Percentiles rank a stretch among this genome's conserved stretches.
phyloP scores from a whole-genome alignment of 345 rosid species.

The Streptanthus diversifolius region DNA sequence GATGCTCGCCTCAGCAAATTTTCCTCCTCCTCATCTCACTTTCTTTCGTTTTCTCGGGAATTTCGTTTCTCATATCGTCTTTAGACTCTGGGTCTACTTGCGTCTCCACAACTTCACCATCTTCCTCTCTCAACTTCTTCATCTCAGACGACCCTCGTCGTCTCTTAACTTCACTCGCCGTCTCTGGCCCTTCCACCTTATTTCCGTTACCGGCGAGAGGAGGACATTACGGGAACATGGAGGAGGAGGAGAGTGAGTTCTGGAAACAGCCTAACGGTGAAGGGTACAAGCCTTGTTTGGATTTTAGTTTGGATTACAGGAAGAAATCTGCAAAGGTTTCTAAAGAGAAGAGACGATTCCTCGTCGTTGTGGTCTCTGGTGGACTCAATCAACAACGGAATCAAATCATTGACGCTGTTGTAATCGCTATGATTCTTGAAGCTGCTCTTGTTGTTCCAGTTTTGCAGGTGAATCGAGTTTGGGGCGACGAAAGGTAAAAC shows the following conservation, averaged over 20 bases:
- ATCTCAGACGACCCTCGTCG: slow-evolving; percentile 29
- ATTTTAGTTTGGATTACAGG: slow-evolving; percentile 47
- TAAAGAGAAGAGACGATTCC: slow-evolving; percentile 57
- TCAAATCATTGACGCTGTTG: slow-evolving; percentile 74
- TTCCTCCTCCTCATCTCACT: slow-evolving; percentile 43
- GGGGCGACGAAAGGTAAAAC: slow-evolving; percentile 70
- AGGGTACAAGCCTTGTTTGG: slow-evolving; percentile 71
- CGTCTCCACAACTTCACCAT: slow-evolving; percentile 41
- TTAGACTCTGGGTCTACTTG: slow-evolving; percentile 22
- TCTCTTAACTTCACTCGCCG: slow-evolving; percentile 43
- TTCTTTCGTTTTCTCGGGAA: slow-evolving; percentile 47
- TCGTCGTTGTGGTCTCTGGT: slow-evolving; percentile 66
- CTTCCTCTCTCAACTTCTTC: slow-evolving; percentile 36
- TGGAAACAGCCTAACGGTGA: slow-evolving; percentile 64
- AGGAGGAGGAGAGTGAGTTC: slow-evolving; percentile 57
- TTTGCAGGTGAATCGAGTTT: slow-evolving; percentile 60
- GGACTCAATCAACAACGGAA: slow-evolving; percentile 71
- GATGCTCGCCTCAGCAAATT: slow-evolving; percentile 34
- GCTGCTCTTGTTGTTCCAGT: slow-evolving; percentile 69
- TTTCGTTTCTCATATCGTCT: slow-evolving; percentile 38
- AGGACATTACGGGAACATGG: slow-evolving; percentile 37
- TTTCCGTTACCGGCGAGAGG: slow-evolving; percentile 48
- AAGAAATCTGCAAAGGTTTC: slow-evolving; percentile 44
- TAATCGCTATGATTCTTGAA: slow-evolving; percentile 69
- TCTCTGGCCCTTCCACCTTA: slow-evolving; percentile 28